These are phyloP conservation scores for Moricandia moricandioides DNA, from an alignment of 345 rosid genomes.

Conservation along the genomic window DNA sequence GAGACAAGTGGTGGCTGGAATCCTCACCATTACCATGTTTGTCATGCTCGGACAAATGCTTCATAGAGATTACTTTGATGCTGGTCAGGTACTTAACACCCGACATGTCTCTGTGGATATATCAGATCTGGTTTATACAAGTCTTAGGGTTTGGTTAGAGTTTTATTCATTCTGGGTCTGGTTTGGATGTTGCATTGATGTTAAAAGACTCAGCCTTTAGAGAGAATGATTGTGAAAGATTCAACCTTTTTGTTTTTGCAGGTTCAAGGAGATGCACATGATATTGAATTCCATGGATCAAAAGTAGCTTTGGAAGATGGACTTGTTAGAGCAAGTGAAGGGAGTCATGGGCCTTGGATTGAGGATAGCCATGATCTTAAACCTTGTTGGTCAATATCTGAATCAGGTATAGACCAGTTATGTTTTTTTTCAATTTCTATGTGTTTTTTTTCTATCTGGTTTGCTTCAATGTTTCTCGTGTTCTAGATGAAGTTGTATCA, in stretches of 20 bases:
- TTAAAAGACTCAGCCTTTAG: slow-evolving; percentile 24
- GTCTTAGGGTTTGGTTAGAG: background rate
- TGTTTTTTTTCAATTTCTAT: background rate
- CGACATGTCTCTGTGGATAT: background rate
- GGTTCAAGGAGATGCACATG: slow-evolving; percentile 72
- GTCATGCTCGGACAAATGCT: slow-evolving; percentile 97
- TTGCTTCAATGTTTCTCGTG: slow-evolving; percentile 5
- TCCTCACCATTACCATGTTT: slow-evolving; percentile 89
- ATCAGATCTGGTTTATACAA: slow-evolving; percentile 10
- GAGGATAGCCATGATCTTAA: slow-evolving; percentile 56
- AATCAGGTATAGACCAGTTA: slow-evolving; percentile 42
- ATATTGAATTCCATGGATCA: slow-evolving; percentile 52
- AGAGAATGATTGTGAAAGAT: slow-evolving; percentile 14
- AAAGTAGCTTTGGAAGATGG: slow-evolving; percentile 52
- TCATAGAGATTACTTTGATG: slow-evolving; percentile 85
- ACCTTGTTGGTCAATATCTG: slow-evolving; percentile 67
- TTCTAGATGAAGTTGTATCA: slow-evolving; percentile 38
- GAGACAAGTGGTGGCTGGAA: slow-evolving; percentile 93
- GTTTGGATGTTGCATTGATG: slow-evolving; percentile 5
- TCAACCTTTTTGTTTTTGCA: slow-evolving; percentile 18
- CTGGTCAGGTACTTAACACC: slow-evolving; percentile 47
- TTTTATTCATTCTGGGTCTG: slow-evolving; percentile 9
- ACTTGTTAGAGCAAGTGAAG: slow-evolving; percentile 38
- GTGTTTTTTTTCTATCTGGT: background rate
- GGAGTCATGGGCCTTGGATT: slow-evolving; percentile 73